Base-by-base conservation (phyloP, 192 early-diverging fungal species). In the Coemansia reversa region DNA sequence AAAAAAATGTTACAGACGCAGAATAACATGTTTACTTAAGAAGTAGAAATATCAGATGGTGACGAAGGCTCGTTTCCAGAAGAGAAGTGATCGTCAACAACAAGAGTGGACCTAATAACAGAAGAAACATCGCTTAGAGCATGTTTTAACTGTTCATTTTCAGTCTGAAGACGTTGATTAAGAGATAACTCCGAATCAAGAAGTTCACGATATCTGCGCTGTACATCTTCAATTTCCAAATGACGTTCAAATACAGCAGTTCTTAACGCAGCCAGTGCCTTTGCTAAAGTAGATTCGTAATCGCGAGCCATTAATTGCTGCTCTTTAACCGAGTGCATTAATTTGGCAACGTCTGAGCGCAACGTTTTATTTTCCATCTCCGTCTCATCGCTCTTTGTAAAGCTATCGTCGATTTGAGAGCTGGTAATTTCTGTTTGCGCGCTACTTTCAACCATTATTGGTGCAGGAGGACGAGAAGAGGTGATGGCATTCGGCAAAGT, bases 301-400 rank as follows among this genome's bases (percentile, higher is more conserved):
- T 75, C 72, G 7, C 49, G 52, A 7, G 63, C 73, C 73, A 75
- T 81, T 12, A 28, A 35, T 51, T 81, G 78, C 55, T 81, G 78
- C 63, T 81, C 78, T 63, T 51, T 56, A 20, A 72, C 33, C n/a
- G 73, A 56, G n/a, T 18, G 32, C 4, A 81, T 19, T 28, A 81
- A 65, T 27, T 58, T n/a, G 4, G 25, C 23, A 8, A 81, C 60
- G 22, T 81, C 66, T 18, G 4, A 25, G 3, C 69, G 33, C 39
- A 81, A 53, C 57, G 27, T 55, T 4, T 4, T 7, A 45, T 81
- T 81, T 52, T 81, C 78, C 28, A 27, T 33, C 19, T 60, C 74
- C 57, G 66, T 22, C 22, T 20, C 28, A 30, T 0, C 30, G 2
- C 18, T 19, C 23, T 12, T 27, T 25, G 57, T 14, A 18, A 47